phyloP scores from a whole-genome alignment of 2,329 filamentous ascomycete species.

The Aspergillus sp. region DNA sequence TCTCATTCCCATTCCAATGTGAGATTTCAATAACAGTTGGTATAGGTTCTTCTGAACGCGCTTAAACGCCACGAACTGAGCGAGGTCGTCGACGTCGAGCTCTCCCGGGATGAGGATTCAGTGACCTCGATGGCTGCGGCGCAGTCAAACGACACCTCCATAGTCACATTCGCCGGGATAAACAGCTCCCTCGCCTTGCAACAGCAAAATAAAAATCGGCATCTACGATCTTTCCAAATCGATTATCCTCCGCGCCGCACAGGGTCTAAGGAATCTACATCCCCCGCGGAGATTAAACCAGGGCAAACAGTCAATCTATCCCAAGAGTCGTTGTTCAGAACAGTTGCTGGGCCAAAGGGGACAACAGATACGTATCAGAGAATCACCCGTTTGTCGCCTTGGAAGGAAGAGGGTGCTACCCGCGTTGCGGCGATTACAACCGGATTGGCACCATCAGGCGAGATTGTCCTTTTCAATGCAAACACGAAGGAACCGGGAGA shows the following conservation, averaged over 20 bases:
- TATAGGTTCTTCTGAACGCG: slow-evolving; percentile 70
- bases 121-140: slow-evolving; percentile 79
- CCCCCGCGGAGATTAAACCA: slow-evolving; percentile 23
- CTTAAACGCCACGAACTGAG: slow-evolving; percentile 63
- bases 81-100: slow-evolving; percentile 69
- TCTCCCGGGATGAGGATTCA: slow-evolving; percentile 83
- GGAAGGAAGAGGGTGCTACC: slow-evolving; percentile 52
- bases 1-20: background rate
- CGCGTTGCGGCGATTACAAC: slow-evolving; percentile 78
- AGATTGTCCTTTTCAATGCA: slow-evolving; percentile 78
- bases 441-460: slow-evolving; percentile 70
- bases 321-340: slow-evolving; percentile 53
- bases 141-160: slow-evolving; percentile 53
- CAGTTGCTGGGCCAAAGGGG: slow-evolving; percentile 31
- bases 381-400: slow-evolving; percentile 57
- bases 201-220: slow-evolving; percentile 74
- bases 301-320: slow-evolving; percentile 48
- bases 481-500: slow-evolving; percentile 54
- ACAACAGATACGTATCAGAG: slow-evolving; percentile 58
- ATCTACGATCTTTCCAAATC: slow-evolving; percentile 75
- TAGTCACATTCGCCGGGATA: slow-evolving; percentile 71
- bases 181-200: slow-evolving; percentile 76
- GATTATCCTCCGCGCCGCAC: slow-evolving; percentile 51
- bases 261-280: slow-evolving; percentile 14
- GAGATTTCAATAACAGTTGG: background rate